Conservation (phyloP, 2,329 filamentous ascomycete genomes). For the Sporothrix brasiliensis region DNA sequence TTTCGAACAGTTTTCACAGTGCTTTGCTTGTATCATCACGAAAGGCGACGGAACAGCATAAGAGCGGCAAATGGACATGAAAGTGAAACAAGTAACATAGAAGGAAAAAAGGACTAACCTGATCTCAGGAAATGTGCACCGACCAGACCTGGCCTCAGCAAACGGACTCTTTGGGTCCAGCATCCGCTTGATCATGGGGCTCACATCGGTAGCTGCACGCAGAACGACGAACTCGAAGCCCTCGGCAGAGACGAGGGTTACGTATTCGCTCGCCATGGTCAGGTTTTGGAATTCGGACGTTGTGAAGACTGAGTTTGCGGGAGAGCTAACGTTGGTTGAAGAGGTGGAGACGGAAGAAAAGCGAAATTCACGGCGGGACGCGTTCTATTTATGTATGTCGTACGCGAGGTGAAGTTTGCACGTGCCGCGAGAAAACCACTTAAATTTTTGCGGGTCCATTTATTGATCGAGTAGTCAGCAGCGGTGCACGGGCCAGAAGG, state of each 20-base stretch:
- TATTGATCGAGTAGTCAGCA: constrained; percentile 19
- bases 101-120: constrained; percentile 57
- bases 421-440: neutral
- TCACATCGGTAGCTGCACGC: constrained; percentile 69
- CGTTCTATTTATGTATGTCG: neutral
- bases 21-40: constrained; percentile 41
- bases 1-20: constrained; percentile 28
- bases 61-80: constrained; percentile 13
- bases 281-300: neutral
- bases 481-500: constrained; percentile 24
- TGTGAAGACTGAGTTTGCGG: neutral
- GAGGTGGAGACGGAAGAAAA: neutral
- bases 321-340: neutral
- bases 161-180: constrained; percentile 70
- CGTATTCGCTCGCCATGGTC: constrained; percentile 61
- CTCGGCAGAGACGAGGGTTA: constrained; percentile 75
- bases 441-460: neutral
- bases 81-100: constrained; percentile 11
- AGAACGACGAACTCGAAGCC: constrained; percentile 76
- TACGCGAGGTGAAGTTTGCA: neutral
- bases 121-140: constrained; percentile 71
- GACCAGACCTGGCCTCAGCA: constrained; percentile 64
- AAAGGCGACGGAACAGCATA: constrained; percentile 26
- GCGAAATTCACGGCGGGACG: neutral
- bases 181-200: constrained; percentile 74